Percentiles rank a stretch among this genome's conserved stretches.
phyloP scores from a whole-genome alignment of 805 yeast genomes.

The Kluyveromyces siamensis region DNA sequence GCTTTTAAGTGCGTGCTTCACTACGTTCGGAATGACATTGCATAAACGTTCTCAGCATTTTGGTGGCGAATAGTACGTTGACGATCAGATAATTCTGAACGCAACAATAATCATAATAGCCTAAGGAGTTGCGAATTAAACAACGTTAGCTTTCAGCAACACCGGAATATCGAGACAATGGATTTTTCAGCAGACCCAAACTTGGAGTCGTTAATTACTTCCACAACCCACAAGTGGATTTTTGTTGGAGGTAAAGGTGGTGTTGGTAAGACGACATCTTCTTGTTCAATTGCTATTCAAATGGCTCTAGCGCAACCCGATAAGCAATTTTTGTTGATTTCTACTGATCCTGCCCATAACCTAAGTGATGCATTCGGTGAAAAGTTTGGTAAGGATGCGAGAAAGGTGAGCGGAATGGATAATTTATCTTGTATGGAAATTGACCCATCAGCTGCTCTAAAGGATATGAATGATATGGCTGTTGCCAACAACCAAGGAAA shows the following conservation, averaged over 20 bases:
- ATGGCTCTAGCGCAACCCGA: slow-evolving; percentile 73
- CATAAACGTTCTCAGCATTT: background rate
- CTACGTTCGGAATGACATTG: background rate
- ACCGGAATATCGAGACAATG: slow-evolving; percentile 15
- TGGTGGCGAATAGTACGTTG: background rate
- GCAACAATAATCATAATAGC: too few relatives aligned
- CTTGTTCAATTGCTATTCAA: slow-evolving; percentile 91
- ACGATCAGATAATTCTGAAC: too few relatives aligned
- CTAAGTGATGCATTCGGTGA: slow-evolving; percentile 97
- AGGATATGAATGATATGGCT: slow-evolving; percentile 61
- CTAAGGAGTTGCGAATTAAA: background rate
- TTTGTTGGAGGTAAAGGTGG: slow-evolving; percentile 99
- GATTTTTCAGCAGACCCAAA: slow-evolving; percentile 66
- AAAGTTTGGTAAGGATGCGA: slow-evolving; percentile 94
- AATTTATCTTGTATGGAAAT: slow-evolving; percentile 97
- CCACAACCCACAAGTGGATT: slow-evolving; percentile 79
- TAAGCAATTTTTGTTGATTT: slow-evolving; percentile 78
- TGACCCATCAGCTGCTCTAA: slow-evolving; percentile 90
- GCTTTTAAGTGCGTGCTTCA: too few relatives aligned
- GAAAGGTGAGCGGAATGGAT: slow-evolving; percentile 79
- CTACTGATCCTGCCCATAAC: slow-evolving; percentile 98
- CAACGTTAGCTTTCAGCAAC: background rate
- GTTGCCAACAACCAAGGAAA: slow-evolving; percentile 33
- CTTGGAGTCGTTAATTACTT: slow-evolving; percentile 57
- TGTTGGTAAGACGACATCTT: slow-evolving; percentile 97